These are phyloP conservation scores for Aristolochia californica DNA, from an alignment of 164 flowering plant genomes.

Conservation along the genomic window DNA sequence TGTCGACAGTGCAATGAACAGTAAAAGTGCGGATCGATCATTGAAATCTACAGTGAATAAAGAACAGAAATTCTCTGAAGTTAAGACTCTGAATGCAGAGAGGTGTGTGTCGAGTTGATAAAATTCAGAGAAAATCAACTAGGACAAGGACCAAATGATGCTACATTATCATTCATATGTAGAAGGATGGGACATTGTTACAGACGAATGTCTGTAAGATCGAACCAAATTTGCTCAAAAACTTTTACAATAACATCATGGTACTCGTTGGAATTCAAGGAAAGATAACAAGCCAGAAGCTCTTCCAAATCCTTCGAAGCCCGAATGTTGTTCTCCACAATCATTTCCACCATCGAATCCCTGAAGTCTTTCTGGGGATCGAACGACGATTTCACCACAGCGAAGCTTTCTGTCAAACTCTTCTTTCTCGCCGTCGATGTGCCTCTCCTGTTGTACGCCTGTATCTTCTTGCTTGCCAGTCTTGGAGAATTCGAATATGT, in stretches of 20 bases:
- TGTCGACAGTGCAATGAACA: too few relatives aligned
- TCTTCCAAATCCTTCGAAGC: slow-evolving; percentile 71
- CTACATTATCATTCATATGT: background rate
- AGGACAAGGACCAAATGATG: too few relatives aligned
- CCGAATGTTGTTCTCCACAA: slow-evolving; percentile 53
- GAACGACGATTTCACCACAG: slow-evolving; percentile 55
- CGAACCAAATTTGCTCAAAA: slow-evolving; percentile 80
- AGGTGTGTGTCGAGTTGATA: background rate
- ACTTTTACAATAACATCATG: slow-evolving; percentile 72
- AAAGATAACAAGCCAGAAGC: slow-evolving; percentile 78
- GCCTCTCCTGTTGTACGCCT: slow-evolving; percentile 7
- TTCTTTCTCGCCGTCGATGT: slow-evolving; percentile 11
- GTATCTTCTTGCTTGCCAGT: slow-evolving; percentile 25
- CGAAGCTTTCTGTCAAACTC: slow-evolving; percentile 51
- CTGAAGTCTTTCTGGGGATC: slow-evolving; percentile 71
- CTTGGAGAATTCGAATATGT: slow-evolving; percentile 47
- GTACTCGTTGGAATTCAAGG: slow-evolving; percentile 61
- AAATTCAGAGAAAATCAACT: background rate
- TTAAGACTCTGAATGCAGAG: background rate
- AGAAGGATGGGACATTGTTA: background rate
- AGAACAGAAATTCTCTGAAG: too few relatives aligned
- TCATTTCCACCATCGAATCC: slow-evolving; percentile 93
- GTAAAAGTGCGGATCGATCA: too few relatives aligned
- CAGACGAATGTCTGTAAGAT: slow-evolving; percentile 23
- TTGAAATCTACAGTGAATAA: too few relatives aligned